Conservation (phyloP, 192 early-diverging fungal species). For the Coemansia sp. region DNA sequence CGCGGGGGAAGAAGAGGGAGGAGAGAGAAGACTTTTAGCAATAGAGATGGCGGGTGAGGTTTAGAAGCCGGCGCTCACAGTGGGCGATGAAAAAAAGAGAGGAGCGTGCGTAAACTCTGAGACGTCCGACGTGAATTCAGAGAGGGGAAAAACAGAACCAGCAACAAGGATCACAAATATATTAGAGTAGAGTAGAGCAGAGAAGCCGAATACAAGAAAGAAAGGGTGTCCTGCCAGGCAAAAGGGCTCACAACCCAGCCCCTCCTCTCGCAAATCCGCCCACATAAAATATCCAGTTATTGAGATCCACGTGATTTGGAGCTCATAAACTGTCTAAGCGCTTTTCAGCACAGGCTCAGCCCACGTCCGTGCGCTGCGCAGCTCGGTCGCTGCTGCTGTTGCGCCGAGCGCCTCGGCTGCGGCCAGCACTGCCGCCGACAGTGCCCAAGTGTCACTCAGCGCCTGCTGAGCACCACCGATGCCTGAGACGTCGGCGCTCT, state of each 20-base stretch:
- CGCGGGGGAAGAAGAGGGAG: not conserved
- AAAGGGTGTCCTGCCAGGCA: not conserved
- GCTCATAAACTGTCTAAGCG: not conserved
- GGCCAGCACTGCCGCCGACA: slow-evolving; percentile 39
- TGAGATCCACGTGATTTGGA: not conserved
- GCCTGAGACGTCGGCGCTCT: slow-evolving; percentile 17
- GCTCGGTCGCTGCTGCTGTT: slow-evolving; percentile 7
- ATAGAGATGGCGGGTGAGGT: slow-evolving; percentile 3
- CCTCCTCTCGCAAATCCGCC: slow-evolving; percentile 10
- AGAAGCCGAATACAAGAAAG: not conserved
- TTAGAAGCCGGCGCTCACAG: slow-evolving; percentile 8
- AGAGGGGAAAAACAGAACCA: slow-evolving; percentile 13
- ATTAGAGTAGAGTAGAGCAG: not conserved
- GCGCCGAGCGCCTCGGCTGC: slow-evolving; percentile 24
- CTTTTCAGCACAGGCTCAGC: not conserved
- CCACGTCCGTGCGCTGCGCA: slow-evolving; percentile 9
- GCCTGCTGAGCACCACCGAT: slow-evolving; percentile 22
- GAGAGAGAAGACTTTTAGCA: not conserved
- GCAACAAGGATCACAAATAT: slow-evolving; percentile 8
- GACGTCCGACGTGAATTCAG: slow-evolving; percentile 7
- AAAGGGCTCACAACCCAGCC: slow-evolving; percentile 7
- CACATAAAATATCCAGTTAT: not conserved
- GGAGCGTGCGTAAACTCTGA: slow-evolving; percentile 11
- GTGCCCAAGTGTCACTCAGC: slow-evolving; percentile 24
- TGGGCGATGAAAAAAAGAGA: slow-evolving; percentile 8